Conservation (phyloP, 2,329 filamentous ascomycete species). For the Didymella glomerata region DNA sequence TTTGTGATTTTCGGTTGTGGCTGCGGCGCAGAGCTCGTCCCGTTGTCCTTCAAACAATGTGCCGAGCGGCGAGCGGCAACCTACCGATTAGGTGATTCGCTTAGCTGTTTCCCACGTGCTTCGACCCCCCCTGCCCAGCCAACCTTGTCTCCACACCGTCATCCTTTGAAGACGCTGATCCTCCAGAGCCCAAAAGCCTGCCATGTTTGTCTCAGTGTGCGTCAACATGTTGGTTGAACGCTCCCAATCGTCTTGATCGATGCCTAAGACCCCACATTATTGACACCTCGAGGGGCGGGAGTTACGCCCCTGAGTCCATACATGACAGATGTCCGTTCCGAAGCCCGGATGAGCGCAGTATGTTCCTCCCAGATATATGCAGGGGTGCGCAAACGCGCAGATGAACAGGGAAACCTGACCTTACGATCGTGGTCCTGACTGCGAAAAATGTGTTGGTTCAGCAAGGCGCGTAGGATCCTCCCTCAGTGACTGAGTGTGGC, state of each 20-base stretch:
- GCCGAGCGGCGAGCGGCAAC: slow-evolving; percentile 14
- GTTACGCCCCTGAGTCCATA: slow-evolving; percentile 2
- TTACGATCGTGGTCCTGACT: slow-evolving; percentile 3
- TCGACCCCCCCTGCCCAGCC: slow-evolving; percentile 14
- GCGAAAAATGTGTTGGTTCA: slow-evolving; percentile 15
- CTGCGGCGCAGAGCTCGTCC: slow-evolving; percentile 6
- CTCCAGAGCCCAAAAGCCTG: slow-evolving; percentile 16
- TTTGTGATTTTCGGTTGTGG: slow-evolving; percentile 20
- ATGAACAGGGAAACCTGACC: not conserved
- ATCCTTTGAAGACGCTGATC: slow-evolving; percentile 14
- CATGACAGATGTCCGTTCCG: slow-evolving; percentile 24
- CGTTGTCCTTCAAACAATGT: slow-evolving; percentile 4
- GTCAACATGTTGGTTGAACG: slow-evolving; percentile 8
- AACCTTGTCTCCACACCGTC: slow-evolving; percentile 17
- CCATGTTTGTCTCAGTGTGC: slow-evolving; percentile 17
- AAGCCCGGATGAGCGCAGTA: slow-evolving; percentile 13
- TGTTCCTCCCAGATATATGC: slow-evolving; percentile 13
- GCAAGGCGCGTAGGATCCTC: slow-evolving; percentile 17
- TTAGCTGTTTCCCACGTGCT: slow-evolving; percentile 19
- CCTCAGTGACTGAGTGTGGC: slow-evolving; percentile 6
- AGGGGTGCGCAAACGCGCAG: slow-evolving; percentile 14
- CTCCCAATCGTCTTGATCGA: slow-evolving; percentile 4
- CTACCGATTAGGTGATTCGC: slow-evolving; percentile 21
- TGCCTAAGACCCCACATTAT: slow-evolving; percentile 11
- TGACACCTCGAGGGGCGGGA: slow-evolving; percentile 9